Base-by-base conservation (phyloP, 306 rosid genomes). In the Comarum palustre region DNA sequence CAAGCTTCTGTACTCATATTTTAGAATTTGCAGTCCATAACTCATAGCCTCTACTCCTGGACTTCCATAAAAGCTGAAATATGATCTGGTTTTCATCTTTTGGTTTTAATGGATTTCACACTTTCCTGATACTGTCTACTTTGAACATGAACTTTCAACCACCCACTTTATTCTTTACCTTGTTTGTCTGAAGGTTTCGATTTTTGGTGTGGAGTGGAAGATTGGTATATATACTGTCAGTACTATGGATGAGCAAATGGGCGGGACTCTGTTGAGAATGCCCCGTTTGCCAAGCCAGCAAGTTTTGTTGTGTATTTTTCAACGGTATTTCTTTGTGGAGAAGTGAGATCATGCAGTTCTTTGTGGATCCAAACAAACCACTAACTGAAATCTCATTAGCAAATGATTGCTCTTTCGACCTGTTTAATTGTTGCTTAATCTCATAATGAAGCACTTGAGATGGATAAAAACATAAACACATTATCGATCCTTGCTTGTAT, bases 141-240 rank as follows among this genome's bases (percentile, higher is more conserved):
- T 77, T 61, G 47, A 48, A 38, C 52, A 41, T 51, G 72, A 64
- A 72, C 79, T 81, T 77, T 72, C 75, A 69, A 32, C 19, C 14
- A n/a, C 36, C 66, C 45, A 14, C 74, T 82, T 78, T 74, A 75
- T 78, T 82, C 80, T 74, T 74, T 74, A 80, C 78, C 82, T 65
- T 70, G 61, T 78, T 77, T 74, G 77, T 74, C 80, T 57, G 47
- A 82, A 74, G 77, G 66, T 66, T 57, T 42, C 62, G 48, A 72
- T 31, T 65, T 4, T 6, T 45, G 10, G 29, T 73, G 78, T 68
- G 66, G 43, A 62, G 10, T 41, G 77, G 59, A 63, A 69, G 77
- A 60, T 77, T 76, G 51, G 73, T 66, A 69, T 78, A 59, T 81
- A 57, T 74, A 43, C 47, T 80, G 50, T 82, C 58, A 46, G 59